phyloP scores from a whole-genome alignment of 805 yeast genomes.

The Candida arabinofermentans region DNA sequence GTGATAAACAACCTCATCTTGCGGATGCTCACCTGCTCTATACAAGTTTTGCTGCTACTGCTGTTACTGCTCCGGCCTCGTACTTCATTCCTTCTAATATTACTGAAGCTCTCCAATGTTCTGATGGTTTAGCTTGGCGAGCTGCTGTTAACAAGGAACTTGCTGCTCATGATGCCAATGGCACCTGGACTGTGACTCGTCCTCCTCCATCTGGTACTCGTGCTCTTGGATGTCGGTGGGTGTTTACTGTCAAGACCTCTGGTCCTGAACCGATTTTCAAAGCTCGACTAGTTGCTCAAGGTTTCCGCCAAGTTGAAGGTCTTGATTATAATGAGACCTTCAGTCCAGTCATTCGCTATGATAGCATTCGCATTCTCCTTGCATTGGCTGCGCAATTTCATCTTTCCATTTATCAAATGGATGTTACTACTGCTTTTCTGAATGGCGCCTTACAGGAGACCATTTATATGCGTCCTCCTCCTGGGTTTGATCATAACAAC shows the following conservation, averaged over 20 bases:
- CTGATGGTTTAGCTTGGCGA: too few species aligned
- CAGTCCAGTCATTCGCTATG: slow-evolving; percentile 5
- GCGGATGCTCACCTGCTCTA: too few species aligned
- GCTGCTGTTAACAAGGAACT: background rate
- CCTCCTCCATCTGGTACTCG: background rate
- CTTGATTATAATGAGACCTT: slow-evolving; percentile 6
- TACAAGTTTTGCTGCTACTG: too few species aligned
- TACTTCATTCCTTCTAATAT: too few species aligned
- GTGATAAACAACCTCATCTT: too few species aligned
- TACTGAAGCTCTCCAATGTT: too few species aligned
- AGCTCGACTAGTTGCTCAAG: slow-evolving; percentile 8
- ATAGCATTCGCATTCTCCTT: slow-evolving; percentile 5
- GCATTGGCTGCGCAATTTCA: slow-evolving; percentile 2
- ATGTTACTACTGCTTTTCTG: slow-evolving; percentile 12
- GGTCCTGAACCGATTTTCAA: background rate
- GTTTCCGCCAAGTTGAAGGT: slow-evolving; percentile 4
- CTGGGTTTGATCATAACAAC: background rate
- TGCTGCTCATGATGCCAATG: background rate
- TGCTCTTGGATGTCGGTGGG: background rate
- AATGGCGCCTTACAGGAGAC: slow-evolving; percentile 9
- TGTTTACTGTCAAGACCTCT: background rate
- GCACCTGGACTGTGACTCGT: background rate
- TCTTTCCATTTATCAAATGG: slow-evolving; percentile 12
- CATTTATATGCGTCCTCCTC: slow-evolving; percentile 1
- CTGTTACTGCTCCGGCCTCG: too few species aligned